Conservation (phyloP, 164 flowering plant species). For the grape (Vitis vinifera) region ASM3070453v1 NC_081818.1:3270001-3270500, state of each 20-base stretch:
- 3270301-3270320: slow-evolving; percentile 66
- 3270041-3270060: slow-evolving; percentile 39
- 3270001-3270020: slow-evolving; percentile 44
- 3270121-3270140: slow-evolving; percentile 53
- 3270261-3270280: slow-evolving; percentile 60
- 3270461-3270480: slow-evolving; percentile 48
- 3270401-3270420: slow-evolving; percentile 47
- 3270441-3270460: slow-evolving; percentile 50
- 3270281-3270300: slow-evolving; percentile 59
- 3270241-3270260: slow-evolving; percentile 56
- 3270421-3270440: slow-evolving; percentile 47
- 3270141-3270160: slow-evolving; percentile 59
- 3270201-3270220: slow-evolving; percentile 60
- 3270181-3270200: slow-evolving; percentile 49
- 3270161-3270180: slow-evolving; percentile 58
- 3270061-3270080: slow-evolving; percentile 35
- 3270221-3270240: slow-evolving; percentile 60
- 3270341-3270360: slow-evolving; percentile 69
- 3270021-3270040: slow-evolving; percentile 37
- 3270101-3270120: slow-evolving; percentile 38
- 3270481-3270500: slow-evolving; percentile 46
- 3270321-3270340: slow-evolving; percentile 61
- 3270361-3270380: slow-evolving; percentile 56
- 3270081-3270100: slow-evolving; percentile 38
- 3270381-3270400: slow-evolving; percentile 52